Evolutionary conservation across 1,284 basidiomycete genomes (phyloP).

Genomic region (Ceratobasidium sp.): DNA sequence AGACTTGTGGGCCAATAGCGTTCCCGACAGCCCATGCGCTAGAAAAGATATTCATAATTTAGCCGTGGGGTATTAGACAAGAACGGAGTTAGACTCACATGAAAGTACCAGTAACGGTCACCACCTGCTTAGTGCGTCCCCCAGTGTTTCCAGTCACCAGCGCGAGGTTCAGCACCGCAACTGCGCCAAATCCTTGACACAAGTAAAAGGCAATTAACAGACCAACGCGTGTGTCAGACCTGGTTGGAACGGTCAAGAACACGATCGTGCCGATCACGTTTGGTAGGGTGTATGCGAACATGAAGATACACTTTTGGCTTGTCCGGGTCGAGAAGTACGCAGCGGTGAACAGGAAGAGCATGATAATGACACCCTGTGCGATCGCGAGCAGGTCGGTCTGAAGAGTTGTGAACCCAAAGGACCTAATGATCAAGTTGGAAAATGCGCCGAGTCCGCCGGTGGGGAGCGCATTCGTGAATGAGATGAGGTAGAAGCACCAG

Average conservation of each 20-base stretch:
- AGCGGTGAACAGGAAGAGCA: slow-evolving; percentile 64
- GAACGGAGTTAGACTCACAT: slow-evolving; percentile 13
- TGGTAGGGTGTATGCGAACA: slow-evolving; percentile 65
- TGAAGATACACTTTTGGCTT: slow-evolving; percentile 63
- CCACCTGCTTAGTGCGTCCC: slow-evolving; percentile 65
- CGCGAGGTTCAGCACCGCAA: slow-evolving; percentile 59
- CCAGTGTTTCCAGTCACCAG: slow-evolving; percentile 65
- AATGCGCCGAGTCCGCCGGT: slow-evolving; percentile 68
- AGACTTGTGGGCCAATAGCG: slow-evolving; percentile 66
- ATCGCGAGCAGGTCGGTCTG: slow-evolving; percentile 68
- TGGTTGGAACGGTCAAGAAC: slow-evolving; percentile 63
- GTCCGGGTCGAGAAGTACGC: slow-evolving; percentile 63
- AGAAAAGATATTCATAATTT: slow-evolving; percentile 54
- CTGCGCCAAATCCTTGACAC: slow-evolving; percentile 59
- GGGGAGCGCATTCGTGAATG: slow-evolving; percentile 68
- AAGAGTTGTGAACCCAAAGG: slow-evolving; percentile 64
- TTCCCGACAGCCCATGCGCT: slow-evolving; percentile 67
- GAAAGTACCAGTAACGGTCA: slow-evolving; percentile 58
- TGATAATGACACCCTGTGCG: slow-evolving; percentile 66
- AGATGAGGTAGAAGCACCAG: slow-evolving; percentile 63
- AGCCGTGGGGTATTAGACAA: not conserved
- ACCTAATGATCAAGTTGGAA: slow-evolving; percentile 66
- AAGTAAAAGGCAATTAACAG: slow-evolving; percentile 67
- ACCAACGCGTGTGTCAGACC: slow-evolving; percentile 63
- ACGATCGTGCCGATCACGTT: slow-evolving; percentile 66